Percentiles rank a stretch among this genome's conserved stretches.
phyloP scores from a whole-genome alignment of 129 eudicot genomes.

The Arctium lappa region DNA sequence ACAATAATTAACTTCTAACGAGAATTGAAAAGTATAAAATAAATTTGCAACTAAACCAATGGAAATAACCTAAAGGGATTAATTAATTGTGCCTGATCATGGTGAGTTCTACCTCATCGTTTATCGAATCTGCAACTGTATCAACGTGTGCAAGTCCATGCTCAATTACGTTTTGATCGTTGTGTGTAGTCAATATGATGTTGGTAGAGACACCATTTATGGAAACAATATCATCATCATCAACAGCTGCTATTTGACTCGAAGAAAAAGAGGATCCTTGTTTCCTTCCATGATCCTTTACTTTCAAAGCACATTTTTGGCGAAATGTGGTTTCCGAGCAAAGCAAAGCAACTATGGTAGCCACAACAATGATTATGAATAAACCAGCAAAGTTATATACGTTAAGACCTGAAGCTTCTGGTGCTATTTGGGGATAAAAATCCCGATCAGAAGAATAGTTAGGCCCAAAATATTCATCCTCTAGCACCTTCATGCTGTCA shows the following conservation, averaged over 20 bases:
- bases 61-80: background rate
- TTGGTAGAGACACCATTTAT: background rate
- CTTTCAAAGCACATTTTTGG: background rate
- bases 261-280: background rate
- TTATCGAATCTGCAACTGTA: background rate
- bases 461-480: background rate
- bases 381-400: background rate
- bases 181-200: background rate
- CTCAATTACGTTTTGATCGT: background rate
- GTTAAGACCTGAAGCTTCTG: background rate
- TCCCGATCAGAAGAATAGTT: background rate
- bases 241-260: background rate
- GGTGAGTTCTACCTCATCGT: background rate
- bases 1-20: background rate
- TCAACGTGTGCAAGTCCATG: background rate
- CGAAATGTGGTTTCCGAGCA: background rate
- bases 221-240: background rate
- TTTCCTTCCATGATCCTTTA: background rate
- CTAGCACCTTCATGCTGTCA: background rate
- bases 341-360: background rate
- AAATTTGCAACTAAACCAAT: background rate
- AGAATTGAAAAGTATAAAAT: background rate
- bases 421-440: background rate
- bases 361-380: background rate
- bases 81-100: background rate